Base-by-base conservation (phyloP, 140 eudicot species). In the Senecio squalidus region DNA sequence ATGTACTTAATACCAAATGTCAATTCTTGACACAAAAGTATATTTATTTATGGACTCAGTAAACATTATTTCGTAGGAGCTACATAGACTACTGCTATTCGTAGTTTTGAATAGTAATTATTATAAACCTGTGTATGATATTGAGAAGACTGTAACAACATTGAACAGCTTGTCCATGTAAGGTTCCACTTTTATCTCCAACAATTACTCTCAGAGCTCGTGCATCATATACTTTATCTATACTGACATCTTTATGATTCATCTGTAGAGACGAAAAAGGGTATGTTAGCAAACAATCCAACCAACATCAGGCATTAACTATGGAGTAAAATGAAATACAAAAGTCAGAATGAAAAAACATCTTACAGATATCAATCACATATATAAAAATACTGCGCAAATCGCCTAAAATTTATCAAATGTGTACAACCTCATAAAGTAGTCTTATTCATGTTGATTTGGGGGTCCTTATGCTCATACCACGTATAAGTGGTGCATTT, bases 141-240 rank as follows among this genome's bases (percentile, higher is more conserved):
- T 78, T 65, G 28, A 89, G 94, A 66, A 89, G 86, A 71, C 64
- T 89, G 87, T 89, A 89, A 73, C 97, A 89, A 67, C 87, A 75
- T 40, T 43, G 74, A 54, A 89, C 97, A 29, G 95, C 97, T 67
- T 84, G 86, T 60, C 97, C 95, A 76, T 89, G 93, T 25, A 89
- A 79, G 23, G 94, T 74, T 70, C 97, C 97, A 76, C 85, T 73
- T 67, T 83, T 85, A 74, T 89, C 95, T 47, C 97, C 97, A 67
- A 89, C 80, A 46, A 89, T 68, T 36, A 89, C 95, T 70, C 97
- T 86, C 72, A 90, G 70, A 13, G 97, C 97, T 47, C 97, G 94
- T 28, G 95, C 94, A 80, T 90, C 97, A 61, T 90, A 90, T 18
- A 90, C 89, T 73, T 90, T 77, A 55, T 66, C 62, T 6, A 90